These are phyloP conservation scores for Musa troglodytarum DNA, from an alignment of 176 grass and related monocot species.

Conservation along the genomic window DNA sequence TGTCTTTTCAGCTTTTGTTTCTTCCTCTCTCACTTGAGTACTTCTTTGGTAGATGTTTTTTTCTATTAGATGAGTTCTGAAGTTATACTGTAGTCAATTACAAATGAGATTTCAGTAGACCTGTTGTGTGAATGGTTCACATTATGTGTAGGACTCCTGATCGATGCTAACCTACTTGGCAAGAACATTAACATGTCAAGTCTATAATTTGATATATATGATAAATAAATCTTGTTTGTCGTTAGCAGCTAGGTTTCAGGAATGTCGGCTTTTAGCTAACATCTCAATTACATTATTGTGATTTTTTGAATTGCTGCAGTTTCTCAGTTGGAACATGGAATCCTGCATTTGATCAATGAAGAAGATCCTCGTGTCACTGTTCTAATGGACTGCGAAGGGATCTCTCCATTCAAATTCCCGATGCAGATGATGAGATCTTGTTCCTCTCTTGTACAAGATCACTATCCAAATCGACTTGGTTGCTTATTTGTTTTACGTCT, in stretches of 20 bases:
- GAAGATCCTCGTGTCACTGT: conserved; percentile 76
- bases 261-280: neutral
- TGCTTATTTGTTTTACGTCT: conserved; percentile 74
- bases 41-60: too few species aligned
- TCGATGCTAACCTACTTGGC: neutral
- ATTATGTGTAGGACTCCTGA: neutral
- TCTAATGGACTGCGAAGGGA: conserved; percentile 81
- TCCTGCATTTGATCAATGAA: conserved; percentile 58
- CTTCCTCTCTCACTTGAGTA: too few species aligned
- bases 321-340: conserved; percentile 87
- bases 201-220: neutral
- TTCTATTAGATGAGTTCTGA: too few species aligned
- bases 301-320: conserved; percentile 33
- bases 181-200: neutral
- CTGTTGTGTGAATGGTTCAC: too few species aligned
- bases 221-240: neutral
- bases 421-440: conserved; percentile 95
- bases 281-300: neutral
- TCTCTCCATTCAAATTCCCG: conserved; percentile 89
- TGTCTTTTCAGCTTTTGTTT: too few species aligned
- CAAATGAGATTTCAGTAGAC: too few species aligned
- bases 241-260: neutral
- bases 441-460: conserved; percentile 71
- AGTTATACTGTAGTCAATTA: too few species aligned
- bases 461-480: conserved; percentile 82